Evolutionary conservation across 768 basidiomycete species (phyloP).

Genomic region (Hysterangium stoloniferum): DNA sequence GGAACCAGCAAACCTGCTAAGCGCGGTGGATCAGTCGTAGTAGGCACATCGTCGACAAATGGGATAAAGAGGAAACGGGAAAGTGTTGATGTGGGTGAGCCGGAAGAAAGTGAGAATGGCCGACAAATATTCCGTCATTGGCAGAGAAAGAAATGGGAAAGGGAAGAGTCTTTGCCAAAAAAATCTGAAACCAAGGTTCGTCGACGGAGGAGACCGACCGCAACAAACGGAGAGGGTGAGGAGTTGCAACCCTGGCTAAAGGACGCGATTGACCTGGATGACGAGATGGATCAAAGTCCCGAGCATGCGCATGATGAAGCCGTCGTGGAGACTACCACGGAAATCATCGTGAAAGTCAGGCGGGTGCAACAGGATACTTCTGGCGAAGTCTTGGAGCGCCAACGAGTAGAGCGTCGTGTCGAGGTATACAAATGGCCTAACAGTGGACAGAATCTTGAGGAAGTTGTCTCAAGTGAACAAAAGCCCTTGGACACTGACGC

Average conservation of each 20-base stretch:
- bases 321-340: conserved; percentile 37
- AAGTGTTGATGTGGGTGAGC: conserved; percentile 12
- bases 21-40: not conserved
- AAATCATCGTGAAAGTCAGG: conserved; percentile 51
- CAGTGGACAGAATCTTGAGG: not conserved
- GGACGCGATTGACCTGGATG: conserved; percentile 21
- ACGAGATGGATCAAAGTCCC: conserved; percentile 11
- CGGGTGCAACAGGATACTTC: conserved; percentile 33
- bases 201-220: conserved; percentile 31
- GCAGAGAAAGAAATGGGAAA: conserved; percentile 61
- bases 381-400: conserved; percentile 47
- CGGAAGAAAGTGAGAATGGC: conserved; percentile 15
- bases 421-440: conserved; percentile 60
- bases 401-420: conserved; percentile 57
- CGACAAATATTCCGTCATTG: conserved; percentile 51
- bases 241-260: conserved; percentile 43
- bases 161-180: conserved; percentile 32
- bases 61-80: conserved; percentile 11
- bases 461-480: not conserved
- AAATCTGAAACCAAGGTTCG: conserved; percentile 33
- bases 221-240: conserved; percentile 23
- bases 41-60: not conserved
- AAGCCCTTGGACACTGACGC: too few relatives aligned
- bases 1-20: not conserved
- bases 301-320: conserved; percentile 22